phyloP scores from a whole-genome alignment of 2,329 filamentous ascomycete genomes.

The Aureobasidium sp. region DNA sequence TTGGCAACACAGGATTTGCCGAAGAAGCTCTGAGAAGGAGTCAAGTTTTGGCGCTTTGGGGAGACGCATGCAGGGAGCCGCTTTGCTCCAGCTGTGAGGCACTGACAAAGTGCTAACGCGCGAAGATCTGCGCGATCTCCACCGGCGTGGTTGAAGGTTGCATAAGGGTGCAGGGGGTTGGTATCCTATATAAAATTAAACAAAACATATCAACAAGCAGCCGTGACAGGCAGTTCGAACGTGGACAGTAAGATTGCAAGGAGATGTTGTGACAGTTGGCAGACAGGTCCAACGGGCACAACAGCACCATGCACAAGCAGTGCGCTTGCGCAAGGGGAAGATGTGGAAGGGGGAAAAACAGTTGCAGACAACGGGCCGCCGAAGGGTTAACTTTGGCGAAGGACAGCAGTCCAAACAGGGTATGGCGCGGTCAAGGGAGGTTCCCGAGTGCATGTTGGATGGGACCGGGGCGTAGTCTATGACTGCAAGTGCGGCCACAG shows the following conservation, averaged over 20 bases:
- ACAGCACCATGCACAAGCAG: slow-evolving; percentile 2
- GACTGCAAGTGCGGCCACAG: slow-evolving; percentile 2
- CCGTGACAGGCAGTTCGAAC: not conserved
- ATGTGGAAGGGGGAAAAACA: slow-evolving; percentile 2
- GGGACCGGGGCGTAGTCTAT: slow-evolving; percentile 5
- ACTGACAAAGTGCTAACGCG: slow-evolving; percentile 8
- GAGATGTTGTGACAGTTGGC: slow-evolving; percentile 11
- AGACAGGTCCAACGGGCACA: slow-evolving; percentile 7
- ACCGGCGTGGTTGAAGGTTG: slow-evolving; percentile 2
- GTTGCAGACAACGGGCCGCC: slow-evolving; percentile 7
- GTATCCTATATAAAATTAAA: slow-evolving; percentile 15
- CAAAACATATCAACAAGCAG: slow-evolving; percentile 11
- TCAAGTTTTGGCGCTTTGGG: slow-evolving; percentile 8
- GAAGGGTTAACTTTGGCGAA: slow-evolving; percentile 14
- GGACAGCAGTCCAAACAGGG: not conserved
- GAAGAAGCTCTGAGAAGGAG: slow-evolving; percentile 3
- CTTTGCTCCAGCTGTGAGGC: slow-evolving; percentile 2
- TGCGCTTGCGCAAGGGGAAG: slow-evolving; percentile 14
- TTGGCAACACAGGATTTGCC: not conserved
- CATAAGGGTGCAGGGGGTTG: slow-evolving; percentile 8
- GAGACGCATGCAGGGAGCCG: slow-evolving; percentile 14
- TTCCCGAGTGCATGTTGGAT: not conserved
- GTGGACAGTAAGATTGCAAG: slow-evolving; percentile 6
- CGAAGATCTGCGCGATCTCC: slow-evolving; percentile 11
- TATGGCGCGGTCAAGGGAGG: not conserved